phyloP scores from a whole-genome alignment of 805 yeast species.

The Pichia thaimueangensis region DNA sequence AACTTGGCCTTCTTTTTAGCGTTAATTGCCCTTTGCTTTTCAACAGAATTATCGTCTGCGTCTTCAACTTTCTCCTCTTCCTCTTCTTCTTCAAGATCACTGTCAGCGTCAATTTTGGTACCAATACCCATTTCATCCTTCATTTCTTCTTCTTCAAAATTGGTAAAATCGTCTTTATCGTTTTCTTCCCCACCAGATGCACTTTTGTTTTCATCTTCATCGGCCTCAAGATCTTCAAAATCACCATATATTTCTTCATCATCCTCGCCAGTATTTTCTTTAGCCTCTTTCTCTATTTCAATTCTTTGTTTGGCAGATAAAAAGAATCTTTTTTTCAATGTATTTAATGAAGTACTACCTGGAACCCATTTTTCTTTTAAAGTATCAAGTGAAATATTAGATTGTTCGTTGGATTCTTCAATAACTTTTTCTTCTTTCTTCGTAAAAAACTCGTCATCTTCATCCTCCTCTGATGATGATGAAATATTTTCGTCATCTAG shows the following conservation, averaged over 20 bases:
- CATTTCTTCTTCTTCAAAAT: constrained; percentile 46
- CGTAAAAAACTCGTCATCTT: constrained; percentile 49
- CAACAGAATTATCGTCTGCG: constrained; percentile 43
- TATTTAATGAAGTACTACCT: constrained; percentile 32
- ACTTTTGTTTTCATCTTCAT: constrained; percentile 33
- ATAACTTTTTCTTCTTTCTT: constrained; percentile 36
- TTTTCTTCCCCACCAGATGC: constrained; percentile 46
- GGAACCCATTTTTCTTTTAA: constrained; percentile 40
- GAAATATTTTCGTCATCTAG: constrained; percentile 31
- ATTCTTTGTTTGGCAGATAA: constrained; percentile 43
- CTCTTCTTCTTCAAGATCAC: constrained; percentile 32
- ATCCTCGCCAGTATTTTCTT: constrained; percentile 15
- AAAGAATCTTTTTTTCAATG: constrained; percentile 43
- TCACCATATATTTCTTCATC: constrained; percentile 31
- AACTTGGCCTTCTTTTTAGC: constrained; percentile 87
- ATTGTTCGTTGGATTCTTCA: constrained; percentile 35
- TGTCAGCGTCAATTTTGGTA: constrained; percentile 30
- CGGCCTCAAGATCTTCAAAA: constrained; percentile 28
- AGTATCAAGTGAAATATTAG: constrained; percentile 30
- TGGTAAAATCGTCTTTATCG: constrained; percentile 44
- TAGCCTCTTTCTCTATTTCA: constrained; percentile 28
- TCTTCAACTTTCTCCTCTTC: constrained; percentile 39
- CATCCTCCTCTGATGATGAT: constrained; percentile 27
- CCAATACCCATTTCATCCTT: constrained; percentile 34
- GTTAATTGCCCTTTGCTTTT: constrained; percentile 70